Conservation (phyloP, 2,329 filamentous ascomycete species). For the Penicillium sp. region DNA sequence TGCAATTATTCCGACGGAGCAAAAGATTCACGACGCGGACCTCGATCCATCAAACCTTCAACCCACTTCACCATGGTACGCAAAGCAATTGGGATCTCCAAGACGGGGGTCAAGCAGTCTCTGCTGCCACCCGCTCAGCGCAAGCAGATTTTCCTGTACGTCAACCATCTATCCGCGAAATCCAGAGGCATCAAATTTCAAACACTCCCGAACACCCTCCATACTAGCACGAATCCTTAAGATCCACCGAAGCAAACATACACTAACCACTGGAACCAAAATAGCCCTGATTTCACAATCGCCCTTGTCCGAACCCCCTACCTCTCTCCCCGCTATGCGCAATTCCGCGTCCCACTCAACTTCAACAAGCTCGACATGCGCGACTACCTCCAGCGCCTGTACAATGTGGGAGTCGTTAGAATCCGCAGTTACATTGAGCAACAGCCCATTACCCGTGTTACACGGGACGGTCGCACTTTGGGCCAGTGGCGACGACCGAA, state of each 20-base stretch:
- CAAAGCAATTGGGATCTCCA: constrained; percentile 28
- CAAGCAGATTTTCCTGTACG: constrained; percentile 60
- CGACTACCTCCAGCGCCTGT: constrained; percentile 88
- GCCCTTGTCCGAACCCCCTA: constrained; percentile 72
- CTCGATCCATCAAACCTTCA: constrained; percentile 7
- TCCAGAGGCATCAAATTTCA: constrained; percentile 11
- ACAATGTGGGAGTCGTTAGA: constrained; percentile 69
- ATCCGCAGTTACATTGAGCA: constrained; percentile 81
- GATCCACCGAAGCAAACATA: not conserved
- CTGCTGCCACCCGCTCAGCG: constrained; percentile 25
- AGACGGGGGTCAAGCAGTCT: constrained; percentile 20
- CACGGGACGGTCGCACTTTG: constrained; percentile 37
- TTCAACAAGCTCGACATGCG: constrained; percentile 97
- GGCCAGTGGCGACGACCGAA: constrained; percentile 68
- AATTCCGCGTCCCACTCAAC: constrained; percentile 84
- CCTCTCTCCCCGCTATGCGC: constrained; percentile 76
- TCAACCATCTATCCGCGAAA: constrained; percentile 6
- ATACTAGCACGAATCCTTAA: not conserved
- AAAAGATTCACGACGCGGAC: constrained; percentile 29
- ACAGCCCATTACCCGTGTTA: constrained; percentile 57
- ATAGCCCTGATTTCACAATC: constrained; percentile 77
- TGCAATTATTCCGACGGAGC: constrained; percentile 29
- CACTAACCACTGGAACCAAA: not conserved
- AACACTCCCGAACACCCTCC: not conserved
- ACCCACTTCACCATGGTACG: constrained; percentile 28